Conservation (phyloP, 2,329 filamentous ascomycete genomes). For the Davidsoniella virescens region DNA sequence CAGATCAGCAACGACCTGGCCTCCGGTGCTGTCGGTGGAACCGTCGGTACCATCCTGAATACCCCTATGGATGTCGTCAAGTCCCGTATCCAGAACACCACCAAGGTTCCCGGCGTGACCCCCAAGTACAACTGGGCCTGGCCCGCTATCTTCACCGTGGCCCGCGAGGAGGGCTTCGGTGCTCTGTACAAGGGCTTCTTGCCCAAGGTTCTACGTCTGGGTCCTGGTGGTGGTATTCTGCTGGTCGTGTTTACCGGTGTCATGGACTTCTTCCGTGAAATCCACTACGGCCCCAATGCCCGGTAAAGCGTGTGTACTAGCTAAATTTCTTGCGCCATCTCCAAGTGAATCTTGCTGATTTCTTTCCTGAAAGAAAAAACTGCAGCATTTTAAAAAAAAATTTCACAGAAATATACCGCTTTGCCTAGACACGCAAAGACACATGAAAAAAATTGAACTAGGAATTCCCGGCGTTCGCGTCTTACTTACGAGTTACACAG, state of each 20-base stretch:
- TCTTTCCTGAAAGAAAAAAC: not conserved
- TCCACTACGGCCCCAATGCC: constrained; percentile 18
- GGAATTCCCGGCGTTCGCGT: constrained; percentile 8
- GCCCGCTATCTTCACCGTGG: constrained; percentile 69
- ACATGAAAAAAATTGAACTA: constrained; percentile 7
- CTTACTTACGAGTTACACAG: constrained; percentile 3
- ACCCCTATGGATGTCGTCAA: constrained; percentile 97
- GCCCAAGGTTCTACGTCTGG: constrained; percentile 58
- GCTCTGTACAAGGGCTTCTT: constrained; percentile 97
- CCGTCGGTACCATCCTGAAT: constrained; percentile 76
- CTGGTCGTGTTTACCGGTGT: constrained; percentile 76
- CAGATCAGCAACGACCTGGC: constrained; percentile 80
- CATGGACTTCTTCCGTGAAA: constrained; percentile 81
- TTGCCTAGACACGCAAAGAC: not conserved
- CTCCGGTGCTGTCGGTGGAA: constrained; percentile 77
- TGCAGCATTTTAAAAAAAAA: not conserved
- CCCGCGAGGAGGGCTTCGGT: constrained; percentile 79
- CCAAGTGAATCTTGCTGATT: no score
- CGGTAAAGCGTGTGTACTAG: not conserved
- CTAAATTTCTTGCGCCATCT: no score
- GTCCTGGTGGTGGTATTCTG: constrained; percentile 48
- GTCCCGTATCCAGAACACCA: constrained; percentile 89
- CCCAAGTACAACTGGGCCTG: constrained; percentile 99
- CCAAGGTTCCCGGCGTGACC: constrained; percentile 60
- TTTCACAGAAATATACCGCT: not conserved